phyloP scores from a whole-genome alignment of 1,284 basidiomycete genomes.

The Sporisorium reilianum region DNA sequence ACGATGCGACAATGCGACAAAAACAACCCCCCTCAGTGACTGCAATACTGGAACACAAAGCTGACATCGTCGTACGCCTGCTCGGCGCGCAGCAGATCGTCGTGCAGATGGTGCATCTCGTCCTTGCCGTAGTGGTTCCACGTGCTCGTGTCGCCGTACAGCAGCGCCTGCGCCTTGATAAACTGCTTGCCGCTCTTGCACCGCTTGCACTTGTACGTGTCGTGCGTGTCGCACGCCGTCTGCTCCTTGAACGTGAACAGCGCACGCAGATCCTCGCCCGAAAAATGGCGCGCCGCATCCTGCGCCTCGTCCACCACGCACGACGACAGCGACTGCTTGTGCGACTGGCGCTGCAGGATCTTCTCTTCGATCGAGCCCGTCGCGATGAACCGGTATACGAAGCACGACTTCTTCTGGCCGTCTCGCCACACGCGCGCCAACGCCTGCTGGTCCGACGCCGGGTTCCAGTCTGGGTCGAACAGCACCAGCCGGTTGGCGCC shows the following conservation, averaged over 20 bases:
- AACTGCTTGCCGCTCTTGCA: slow-evolving; percentile 89
- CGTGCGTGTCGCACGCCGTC: slow-evolving; percentile 90
- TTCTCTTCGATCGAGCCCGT: slow-evolving; percentile 99
- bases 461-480: slow-evolving; percentile 99
- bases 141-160: slow-evolving; percentile 98
- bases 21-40: slow-evolving; percentile 49
- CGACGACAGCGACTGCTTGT: slow-evolving; percentile 95
- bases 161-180: slow-evolving; percentile 83
- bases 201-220: slow-evolving; percentile 85
- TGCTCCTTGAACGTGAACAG: slow-evolving; percentile 91
- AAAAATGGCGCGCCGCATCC: slow-evolving; percentile 95
- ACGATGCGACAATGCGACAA: background rate
- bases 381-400: slow-evolving; percentile 97
- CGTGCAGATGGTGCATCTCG: slow-evolving; percentile 90
- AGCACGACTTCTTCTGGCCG: slow-evolving; percentile 93
- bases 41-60: slow-evolving; percentile 71
- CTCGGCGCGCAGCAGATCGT: slow-evolving; percentile 93
- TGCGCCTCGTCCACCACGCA: slow-evolving; percentile 98
- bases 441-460: slow-evolving; percentile 97
- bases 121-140: slow-evolving; percentile 97
- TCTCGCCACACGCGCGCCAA: slow-evolving; percentile 99
- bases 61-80: slow-evolving; percentile 82
- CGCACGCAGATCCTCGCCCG: slow-evolving; percentile 86
- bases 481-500: slow-evolving; percentile 95
- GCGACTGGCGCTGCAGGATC: slow-evolving; percentile 89